A percentile compares a stretch with the other conserved stretches of the same genome.
phyloP scores from a whole-genome alignment of 164 flowering plant species.

The Buxus sempervirens region DNA sequence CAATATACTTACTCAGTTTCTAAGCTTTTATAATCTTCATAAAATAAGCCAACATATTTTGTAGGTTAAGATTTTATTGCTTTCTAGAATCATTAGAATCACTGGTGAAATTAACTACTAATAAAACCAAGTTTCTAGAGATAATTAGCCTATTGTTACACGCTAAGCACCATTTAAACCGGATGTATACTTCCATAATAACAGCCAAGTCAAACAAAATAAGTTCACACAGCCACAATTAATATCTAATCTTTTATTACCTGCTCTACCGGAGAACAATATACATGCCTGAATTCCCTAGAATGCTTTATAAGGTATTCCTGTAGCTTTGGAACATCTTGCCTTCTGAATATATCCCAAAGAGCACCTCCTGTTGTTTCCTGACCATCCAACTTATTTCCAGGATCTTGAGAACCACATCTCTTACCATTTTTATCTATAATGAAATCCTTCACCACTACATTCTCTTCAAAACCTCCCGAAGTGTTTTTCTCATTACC shows the following conservation, averaged over 20 bases:
- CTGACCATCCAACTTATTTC: constrained; percentile 7
- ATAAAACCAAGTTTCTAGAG: neutral
- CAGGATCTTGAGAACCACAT: constrained; percentile 1
- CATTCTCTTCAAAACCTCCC: neutral
- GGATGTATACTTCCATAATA: neutral
- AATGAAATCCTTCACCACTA: neutral
- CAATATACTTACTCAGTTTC: no score
- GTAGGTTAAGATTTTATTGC: no score
- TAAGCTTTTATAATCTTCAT: no score
- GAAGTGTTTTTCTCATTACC: neutral
- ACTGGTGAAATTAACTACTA: neutral
- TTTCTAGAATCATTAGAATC: neutral
- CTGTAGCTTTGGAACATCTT: constrained; percentile 51
- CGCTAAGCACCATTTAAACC: neutral
- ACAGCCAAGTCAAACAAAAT: neutral
- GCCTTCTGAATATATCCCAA: constrained; percentile 75
- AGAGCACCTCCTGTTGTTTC: constrained; percentile 51
- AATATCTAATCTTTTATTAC: constrained; percentile 13
- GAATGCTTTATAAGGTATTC: constrained; percentile 24
- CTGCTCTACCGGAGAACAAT: constrained; percentile 24
- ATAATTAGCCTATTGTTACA: neutral
- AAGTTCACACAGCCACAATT: no score
- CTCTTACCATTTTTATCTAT: neutral
- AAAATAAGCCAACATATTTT: no score
- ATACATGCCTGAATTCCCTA: constrained; percentile 23